Conservation (phyloP, 495 filamentous ascomycete genomes). For the Talaromyces trachyspermus region DNA sequence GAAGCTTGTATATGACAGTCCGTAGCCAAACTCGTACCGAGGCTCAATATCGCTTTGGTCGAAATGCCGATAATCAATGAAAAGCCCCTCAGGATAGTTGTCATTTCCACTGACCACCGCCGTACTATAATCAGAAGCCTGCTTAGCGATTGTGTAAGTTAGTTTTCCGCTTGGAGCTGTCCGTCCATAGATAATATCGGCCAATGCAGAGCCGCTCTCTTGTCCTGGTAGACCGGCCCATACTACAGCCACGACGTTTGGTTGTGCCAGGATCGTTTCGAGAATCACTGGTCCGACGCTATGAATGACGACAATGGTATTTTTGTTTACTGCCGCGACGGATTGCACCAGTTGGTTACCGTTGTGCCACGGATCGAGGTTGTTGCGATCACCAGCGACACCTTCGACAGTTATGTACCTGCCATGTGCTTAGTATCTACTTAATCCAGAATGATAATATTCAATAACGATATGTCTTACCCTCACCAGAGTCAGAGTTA, state of each 20-base stretch:
- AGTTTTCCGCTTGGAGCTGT: constrained; percentile 72
- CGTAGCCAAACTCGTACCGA: constrained; percentile 62
- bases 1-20: constrained; percentile 61
- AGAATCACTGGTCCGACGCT: constrained; percentile 71
- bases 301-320: constrained; percentile 67
- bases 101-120: constrained; percentile 5
- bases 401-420: constrained; percentile 54
- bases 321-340: constrained; percentile 57
- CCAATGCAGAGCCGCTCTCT: constrained; percentile 67
- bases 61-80: constrained; percentile 64
- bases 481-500: constrained; percentile 61
- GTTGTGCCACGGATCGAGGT: constrained; percentile 33
- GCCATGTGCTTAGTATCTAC: background rate
- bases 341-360: constrained; percentile 57
- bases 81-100: constrained; percentile 55
- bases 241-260: constrained; percentile 67
- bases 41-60: constrained; percentile 52
- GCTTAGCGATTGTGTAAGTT: constrained; percentile 71
- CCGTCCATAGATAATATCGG: constrained; percentile 68
- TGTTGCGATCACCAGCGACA: constrained; percentile 50
- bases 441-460: background rate
- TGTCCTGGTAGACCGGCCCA: constrained; percentile 74
- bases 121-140: constrained; percentile 54
- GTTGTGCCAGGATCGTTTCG: constrained; percentile 65
- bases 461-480: constrained; percentile 21